These are phyloP conservation scores for Mitragyna speciosa DNA, from an alignment of 257 asterid species.

Conservation along the genomic window DNA sequence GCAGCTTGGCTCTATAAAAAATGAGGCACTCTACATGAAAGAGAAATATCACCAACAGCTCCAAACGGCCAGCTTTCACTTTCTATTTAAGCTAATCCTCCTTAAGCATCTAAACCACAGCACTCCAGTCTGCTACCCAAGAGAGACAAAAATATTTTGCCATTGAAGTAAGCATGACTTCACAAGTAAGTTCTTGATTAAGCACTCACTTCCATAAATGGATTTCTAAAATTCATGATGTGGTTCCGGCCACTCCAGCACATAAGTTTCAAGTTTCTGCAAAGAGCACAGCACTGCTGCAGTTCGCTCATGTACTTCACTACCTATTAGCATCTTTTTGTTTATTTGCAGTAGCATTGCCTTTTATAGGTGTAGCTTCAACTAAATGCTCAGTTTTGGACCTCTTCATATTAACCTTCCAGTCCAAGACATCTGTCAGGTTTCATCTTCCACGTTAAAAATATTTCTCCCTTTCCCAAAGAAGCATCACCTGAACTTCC, in stretches of 20 bases:
- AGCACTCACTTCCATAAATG: too few relatives aligned
- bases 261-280: neutral
- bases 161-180: conserved; percentile 3
- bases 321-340: neutral
- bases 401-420: neutral
- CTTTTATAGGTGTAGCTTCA: neutral
- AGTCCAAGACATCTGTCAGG: neutral
- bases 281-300: neutral
- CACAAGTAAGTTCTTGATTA: neutral
- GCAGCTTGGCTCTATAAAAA: neutral
- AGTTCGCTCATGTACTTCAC: neutral
- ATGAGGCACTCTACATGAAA: neutral
- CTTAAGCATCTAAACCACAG: neutral
- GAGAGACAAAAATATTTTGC: neutral
- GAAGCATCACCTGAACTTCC: neutral
- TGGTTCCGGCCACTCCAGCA: neutral
- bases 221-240: neutral
- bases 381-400: neutral
- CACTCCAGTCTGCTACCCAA: neutral
- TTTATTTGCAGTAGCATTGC: neutral
- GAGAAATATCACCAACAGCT: neutral
- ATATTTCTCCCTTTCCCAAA: neutral
- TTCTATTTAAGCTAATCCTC: neutral
- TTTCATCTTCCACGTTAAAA: neutral
- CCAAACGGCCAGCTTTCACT: neutral